These are phyloP conservation scores for Auxenochlorella pyrenoidosa DNA, from an alignment of 139 green algal species.

Conservation along the genomic window DNA sequence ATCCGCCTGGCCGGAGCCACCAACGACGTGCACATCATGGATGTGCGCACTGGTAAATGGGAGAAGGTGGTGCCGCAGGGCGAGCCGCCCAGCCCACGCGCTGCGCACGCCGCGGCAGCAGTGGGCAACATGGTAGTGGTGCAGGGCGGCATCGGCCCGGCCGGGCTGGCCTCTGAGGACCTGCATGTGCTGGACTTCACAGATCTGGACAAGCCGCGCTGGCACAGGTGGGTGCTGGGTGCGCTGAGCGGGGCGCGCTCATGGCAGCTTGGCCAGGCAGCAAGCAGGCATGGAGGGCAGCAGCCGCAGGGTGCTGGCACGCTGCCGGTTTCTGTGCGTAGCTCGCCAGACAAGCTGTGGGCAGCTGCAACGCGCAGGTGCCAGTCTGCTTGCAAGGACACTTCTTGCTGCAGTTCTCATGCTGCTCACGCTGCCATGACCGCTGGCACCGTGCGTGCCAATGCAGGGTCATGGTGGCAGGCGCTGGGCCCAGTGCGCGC, in stretches of 20 bases:
- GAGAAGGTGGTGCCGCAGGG: conserved; percentile 82
- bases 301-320: too few relatives aligned
- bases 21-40: conserved; percentile 94
- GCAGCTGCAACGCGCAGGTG: too few relatives aligned
- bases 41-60: conserved; percentile 88
- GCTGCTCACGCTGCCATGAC: neutral
- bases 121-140: conserved; percentile 98
- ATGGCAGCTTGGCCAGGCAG: too few relatives aligned
- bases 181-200: conserved; percentile 99
- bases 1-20: conserved; percentile 92
- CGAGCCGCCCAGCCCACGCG: conserved; percentile 91
- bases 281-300: too few relatives aligned
- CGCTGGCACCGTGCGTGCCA: neutral
- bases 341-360: too few relatives aligned
- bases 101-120: conserved; percentile 96
- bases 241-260: neutral
- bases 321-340: too few relatives aligned
- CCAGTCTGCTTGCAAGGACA: too few relatives aligned
- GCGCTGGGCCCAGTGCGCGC: conserved; percentile 88
- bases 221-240: conserved; percentile 81
- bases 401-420: too few relatives aligned
- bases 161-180: conserved; percentile 94
- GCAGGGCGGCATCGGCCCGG: conserved; percentile 95
- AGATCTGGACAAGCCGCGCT: conserved; percentile 87
- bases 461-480: conserved; percentile 94